Conservation (phyloP, 1,284 basidiomycete genomes). For the Trichosporon inkin region DNA sequence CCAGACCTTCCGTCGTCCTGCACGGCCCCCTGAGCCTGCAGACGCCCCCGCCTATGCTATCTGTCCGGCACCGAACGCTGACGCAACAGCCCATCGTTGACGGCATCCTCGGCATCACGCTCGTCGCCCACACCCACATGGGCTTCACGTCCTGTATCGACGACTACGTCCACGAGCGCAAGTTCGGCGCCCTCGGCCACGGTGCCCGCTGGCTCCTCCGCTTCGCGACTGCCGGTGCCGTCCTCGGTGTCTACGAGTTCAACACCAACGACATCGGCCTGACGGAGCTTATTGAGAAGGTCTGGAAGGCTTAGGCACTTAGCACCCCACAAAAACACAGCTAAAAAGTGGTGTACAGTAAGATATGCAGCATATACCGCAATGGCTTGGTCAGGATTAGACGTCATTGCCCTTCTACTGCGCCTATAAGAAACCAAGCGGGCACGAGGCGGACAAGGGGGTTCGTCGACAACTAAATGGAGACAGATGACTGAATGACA, state of each 20-base stretch:
- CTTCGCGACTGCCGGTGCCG: conserved; percentile 70
- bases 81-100: conserved; percentile 67
- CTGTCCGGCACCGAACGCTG: background rate
- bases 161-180: conserved; percentile 92
- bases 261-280: conserved; percentile 93
- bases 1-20: background rate
- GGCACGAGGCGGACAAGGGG: background rate
- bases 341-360: conserved; percentile 24
- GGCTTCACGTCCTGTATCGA: conserved; percentile 67
- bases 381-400: background rate
- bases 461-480: too few relatives aligned
- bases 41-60: too few relatives aligned
- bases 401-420: background rate
- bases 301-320: conserved; percentile 60
- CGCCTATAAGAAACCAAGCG: background rate
- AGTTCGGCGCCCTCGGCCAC: conserved; percentile 77
- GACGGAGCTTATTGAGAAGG: conserved; percentile 64
- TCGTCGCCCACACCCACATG: conserved; percentile 93
- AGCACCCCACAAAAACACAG: conserved; percentile 9
- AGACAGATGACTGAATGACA: too few relatives aligned
- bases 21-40: too few relatives aligned
- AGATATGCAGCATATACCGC: conserved; percentile 21
- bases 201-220: conserved; percentile 70
- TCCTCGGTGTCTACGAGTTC: conserved; percentile 93
- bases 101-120: conserved; percentile 75